A percentile compares a stretch with the other conserved stretches of the same genome.
These are phyloP conservation scores for Scolecobasidium constrictum DNA, from an alignment of 2,329 filamentous ascomycete species.

Conservation along the genomic window DNA sequence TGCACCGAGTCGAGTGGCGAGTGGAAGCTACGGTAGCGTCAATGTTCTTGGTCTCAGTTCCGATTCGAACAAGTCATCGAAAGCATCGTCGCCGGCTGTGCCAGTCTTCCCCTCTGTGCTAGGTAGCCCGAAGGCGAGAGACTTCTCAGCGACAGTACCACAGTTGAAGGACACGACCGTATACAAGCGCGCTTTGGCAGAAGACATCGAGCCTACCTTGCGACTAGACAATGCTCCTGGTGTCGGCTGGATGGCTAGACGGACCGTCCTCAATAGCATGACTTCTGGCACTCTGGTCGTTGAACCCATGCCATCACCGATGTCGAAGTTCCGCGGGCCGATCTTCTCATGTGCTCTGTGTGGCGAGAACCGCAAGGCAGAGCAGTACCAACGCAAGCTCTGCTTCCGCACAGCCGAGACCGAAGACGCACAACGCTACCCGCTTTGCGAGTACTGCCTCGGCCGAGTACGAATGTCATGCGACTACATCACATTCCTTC, in stretches of 20 bases:
- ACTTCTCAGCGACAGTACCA: constrained; percentile 35
- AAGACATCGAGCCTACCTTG: constrained; percentile 91
- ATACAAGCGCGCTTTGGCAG: constrained; percentile 77
- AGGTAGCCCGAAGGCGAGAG: background rate
- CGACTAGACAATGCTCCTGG: constrained; percentile 82
- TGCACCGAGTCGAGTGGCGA: constrained; percentile 58
- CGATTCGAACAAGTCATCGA: constrained; percentile 33
- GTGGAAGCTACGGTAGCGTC: constrained; percentile 56
- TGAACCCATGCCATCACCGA: constrained; percentile 63
- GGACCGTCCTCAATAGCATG: constrained; percentile 73
- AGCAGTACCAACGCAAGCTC: constrained; percentile 65
- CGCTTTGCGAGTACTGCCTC: constrained; percentile 82
- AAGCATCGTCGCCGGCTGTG: constrained; percentile 44
- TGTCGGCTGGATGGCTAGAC: constrained; percentile 84
- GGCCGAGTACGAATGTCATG: constrained; percentile 75
- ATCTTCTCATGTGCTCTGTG: constrained; percentile 74
- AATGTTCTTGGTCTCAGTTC: constrained; percentile 39
- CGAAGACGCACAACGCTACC: constrained; percentile 75
- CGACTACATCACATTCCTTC: constrained; percentile 65
- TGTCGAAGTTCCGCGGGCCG: constrained; percentile 41
- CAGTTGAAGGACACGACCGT: constrained; percentile 84
- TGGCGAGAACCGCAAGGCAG: constrained; percentile 66
- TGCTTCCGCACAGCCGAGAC: constrained; percentile 82
- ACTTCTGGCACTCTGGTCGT: constrained; percentile 79
- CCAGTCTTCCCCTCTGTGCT: constrained; percentile 23